A percentile compares a stretch with the other conserved stretches of the same genome.
These are phyloP conservation scores for Torulaspora microellipsoides DNA, from an alignment of 805 yeast species.

Conservation along the genomic window DNA sequence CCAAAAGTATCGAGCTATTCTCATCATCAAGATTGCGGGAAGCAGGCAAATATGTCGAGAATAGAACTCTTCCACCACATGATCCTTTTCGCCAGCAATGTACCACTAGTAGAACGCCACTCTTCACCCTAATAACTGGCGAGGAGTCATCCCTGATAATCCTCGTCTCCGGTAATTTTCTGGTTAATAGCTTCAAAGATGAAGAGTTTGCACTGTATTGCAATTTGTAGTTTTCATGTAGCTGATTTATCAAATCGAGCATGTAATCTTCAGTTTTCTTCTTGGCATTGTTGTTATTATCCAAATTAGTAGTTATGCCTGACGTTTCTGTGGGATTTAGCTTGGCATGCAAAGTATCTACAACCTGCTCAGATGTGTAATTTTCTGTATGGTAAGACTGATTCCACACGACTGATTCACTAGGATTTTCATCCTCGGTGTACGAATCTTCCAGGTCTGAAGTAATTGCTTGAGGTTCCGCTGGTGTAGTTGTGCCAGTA, in stretches of 20 bases:
- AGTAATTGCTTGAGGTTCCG: constrained; percentile 5
- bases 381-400: constrained; percentile 4
- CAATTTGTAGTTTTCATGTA: constrained; percentile 25
- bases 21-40: constrained; percentile 14
- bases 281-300: not conserved
- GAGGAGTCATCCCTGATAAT: constrained; percentile 23
- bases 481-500: constrained; percentile 8
- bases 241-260: constrained; percentile 25
- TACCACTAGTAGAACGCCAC: constrained; percentile 24
- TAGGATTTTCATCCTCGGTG: constrained; percentile 10
- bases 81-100: constrained; percentile 32
- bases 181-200: constrained; percentile 25
- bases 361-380: constrained; percentile 2
- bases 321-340: constrained; percentile 5
- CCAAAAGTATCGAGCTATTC: constrained; percentile 2
- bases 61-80: constrained; percentile 32
- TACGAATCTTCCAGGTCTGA: constrained; percentile 10
- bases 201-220: constrained; percentile 23
- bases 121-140: constrained; percentile 28
- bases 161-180: constrained; percentile 25
- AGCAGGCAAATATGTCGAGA: constrained; percentile 29
- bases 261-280: constrained; percentile 7
- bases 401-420: constrained; percentile 7
- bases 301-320: not conserved
- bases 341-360: constrained; percentile 5